phyloP scores from a whole-genome alignment of 176 grass and related monocot species.

The Puccinellia tenuiflora region DNA sequence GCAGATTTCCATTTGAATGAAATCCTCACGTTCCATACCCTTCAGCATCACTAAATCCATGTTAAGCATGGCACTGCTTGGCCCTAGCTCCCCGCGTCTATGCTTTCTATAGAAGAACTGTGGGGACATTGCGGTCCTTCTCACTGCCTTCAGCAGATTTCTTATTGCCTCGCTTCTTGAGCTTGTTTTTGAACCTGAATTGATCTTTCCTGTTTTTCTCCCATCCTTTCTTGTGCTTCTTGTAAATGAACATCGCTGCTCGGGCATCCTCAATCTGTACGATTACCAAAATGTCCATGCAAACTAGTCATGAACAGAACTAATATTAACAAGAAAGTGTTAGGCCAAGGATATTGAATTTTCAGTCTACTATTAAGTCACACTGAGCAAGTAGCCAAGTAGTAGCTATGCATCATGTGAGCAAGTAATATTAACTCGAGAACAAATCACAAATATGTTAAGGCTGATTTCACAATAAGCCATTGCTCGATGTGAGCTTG shows the following conservation, averaged over 20 bases:
- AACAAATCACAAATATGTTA: background rate
- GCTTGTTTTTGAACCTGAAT: slow-evolving; percentile 54
- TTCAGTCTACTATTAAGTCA: background rate
- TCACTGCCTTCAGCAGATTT: slow-evolving; percentile 17
- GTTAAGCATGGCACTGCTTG: background rate
- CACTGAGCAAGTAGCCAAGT: background rate
- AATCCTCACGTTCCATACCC: background rate
- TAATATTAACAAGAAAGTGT: background rate
- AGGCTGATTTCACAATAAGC: background rate
- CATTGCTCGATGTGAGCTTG: background rate
- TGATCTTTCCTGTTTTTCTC: slow-evolving; percentile 66
- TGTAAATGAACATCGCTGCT: slow-evolving; percentile 93
- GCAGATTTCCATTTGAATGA: background rate
- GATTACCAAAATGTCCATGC: background rate
- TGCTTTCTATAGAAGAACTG: slow-evolving; percentile 30
- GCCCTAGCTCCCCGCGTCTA: background rate
- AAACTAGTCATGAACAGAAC: slow-evolving; percentile 8
- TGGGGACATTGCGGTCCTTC: slow-evolving; percentile 33
- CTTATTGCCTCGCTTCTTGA: slow-evolving; percentile 46
- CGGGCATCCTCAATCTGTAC: slow-evolving; percentile 75
- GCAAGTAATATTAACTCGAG: background rate
- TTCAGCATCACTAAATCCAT: slow-evolving; percentile 1
- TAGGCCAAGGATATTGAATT: background rate
- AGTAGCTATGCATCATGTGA: background rate
- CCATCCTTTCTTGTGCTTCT: slow-evolving; percentile 78